A percentile compares a stretch with the other conserved stretches of the same genome.
Conservation (phyloP, 768 basidiomycete genomes). For the Lactarius quietus region DNA sequence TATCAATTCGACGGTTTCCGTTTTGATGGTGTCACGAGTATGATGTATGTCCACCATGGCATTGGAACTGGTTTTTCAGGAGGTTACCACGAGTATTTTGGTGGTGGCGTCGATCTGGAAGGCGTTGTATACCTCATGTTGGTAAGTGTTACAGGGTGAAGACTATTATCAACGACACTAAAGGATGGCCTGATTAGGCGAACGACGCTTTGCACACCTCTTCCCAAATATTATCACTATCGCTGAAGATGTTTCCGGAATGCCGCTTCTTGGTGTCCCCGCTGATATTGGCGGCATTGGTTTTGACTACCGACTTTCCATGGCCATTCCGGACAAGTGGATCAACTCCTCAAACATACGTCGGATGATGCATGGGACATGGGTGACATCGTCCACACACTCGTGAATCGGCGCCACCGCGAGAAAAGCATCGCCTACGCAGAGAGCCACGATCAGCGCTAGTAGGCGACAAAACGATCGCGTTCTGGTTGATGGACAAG, state of each 20-base stretch:
- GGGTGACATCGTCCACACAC: conserved; percentile 78
- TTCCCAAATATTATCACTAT: conserved; percentile 85
- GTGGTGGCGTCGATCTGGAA: conserved; percentile 76
- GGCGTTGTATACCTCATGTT: conserved; percentile 97
- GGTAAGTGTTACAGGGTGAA: conserved; percentile 46
- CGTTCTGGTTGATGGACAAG: conserved; percentile 99
- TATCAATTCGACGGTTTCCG: conserved; percentile 97
- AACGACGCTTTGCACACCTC: conserved; percentile 85
- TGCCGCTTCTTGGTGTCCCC: conserved; percentile 89
- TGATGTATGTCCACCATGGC: conserved; percentile 99
- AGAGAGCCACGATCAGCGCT: conserved; percentile 98
- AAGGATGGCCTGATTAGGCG: conserved; percentile 51
- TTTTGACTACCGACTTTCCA: conserved; percentile 96
- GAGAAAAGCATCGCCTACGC: conserved; percentile 93
- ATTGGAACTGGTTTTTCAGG: conserved; percentile 98
- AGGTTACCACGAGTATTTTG: conserved; percentile 98
- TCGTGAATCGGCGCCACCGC: conserved; percentile 83
- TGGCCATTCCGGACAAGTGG: conserved; percentile 99
- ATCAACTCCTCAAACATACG: conserved; percentile 97
- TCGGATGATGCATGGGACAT: conserved; percentile 86
- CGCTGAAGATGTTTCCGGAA: conserved; percentile 98
- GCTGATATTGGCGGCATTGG: conserved; percentile 84
- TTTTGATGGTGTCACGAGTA: conserved; percentile 98
- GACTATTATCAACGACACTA: not conserved
- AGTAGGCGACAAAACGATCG: conserved; percentile 97